Evolutionary conservation across 2,329 filamentous ascomycete species (phyloP), one percentile per base, ranked within the genome.

Genomic region (Aspergillus amoenus): DNA sequence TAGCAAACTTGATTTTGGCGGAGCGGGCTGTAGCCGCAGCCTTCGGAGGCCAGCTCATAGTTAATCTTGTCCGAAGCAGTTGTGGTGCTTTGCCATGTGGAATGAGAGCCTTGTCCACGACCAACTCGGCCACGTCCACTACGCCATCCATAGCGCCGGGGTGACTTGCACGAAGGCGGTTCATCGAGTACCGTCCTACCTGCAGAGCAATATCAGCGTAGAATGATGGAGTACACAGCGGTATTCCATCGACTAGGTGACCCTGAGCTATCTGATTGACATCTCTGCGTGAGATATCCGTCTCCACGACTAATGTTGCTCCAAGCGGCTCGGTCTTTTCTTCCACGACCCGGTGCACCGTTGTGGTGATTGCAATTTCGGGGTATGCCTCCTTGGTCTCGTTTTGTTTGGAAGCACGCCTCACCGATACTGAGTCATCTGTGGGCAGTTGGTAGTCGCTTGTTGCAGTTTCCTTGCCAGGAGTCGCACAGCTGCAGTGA

Each of bases 121-220:
- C 60, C 67, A 71, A 63, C 13, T 65, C 49, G 5, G 60, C 52
- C 12, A 68, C 50, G 27, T 68, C 63, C 6, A 70, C 57, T 4
- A 64, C 52, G 24, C 34, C 51, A 2, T 63, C 49, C 41, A 55
- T 65, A 49, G 18, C 60, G 61, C 17, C 60, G 27, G 43, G 32
- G 7, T 50, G 34, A 18, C 32, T 50, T 17, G 40, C 41, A 9
- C 41, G 22, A n/a, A 52, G 40, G 11, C 41, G 40, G 30, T 52
- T 44, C 40, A 54, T 58, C 21, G 61, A 49, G 32, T 62, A 62
- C 37, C 48, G 50, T 3, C 58, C 61, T n/a, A 62, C 27, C 3
- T 41, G 62, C 17, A 69, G 41, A 2, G 66, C 66, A 42, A 68
- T 68, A 43, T 69, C 66, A 11, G 66, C 66, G 57, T 66, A 69